Conservation (phyloP, 1,139 yeast genomes). For the Magnusiomyces magnusii region DNA sequence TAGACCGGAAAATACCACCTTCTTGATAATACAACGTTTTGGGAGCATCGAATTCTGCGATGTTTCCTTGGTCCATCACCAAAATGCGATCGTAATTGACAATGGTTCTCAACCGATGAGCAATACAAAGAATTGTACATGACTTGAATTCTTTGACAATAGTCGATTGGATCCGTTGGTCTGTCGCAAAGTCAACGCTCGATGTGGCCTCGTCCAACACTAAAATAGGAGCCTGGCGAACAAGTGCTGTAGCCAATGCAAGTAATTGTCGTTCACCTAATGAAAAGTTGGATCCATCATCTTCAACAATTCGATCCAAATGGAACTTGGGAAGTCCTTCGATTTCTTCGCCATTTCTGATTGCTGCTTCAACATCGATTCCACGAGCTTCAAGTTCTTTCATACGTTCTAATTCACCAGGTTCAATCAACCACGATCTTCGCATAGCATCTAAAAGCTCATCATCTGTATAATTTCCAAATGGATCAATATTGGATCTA, state of each 20-base stretch:
- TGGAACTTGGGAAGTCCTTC: constrained; percentile 45
- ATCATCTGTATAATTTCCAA: constrained; percentile 44
- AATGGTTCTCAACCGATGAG: constrained; percentile 68
- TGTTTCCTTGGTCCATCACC: constrained; percentile 57
- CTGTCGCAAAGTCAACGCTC: constrained; percentile 73
- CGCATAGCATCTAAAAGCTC: constrained; percentile 52
- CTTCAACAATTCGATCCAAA: constrained; percentile 58
- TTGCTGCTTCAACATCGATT: constrained; percentile 15
- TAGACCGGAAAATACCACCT: constrained; percentile 46
- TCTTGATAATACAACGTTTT: constrained; percentile 36
- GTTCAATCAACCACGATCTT: constrained; percentile 54
- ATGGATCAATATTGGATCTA: constrained; percentile 62
- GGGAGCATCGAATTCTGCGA: constrained; percentile 50
- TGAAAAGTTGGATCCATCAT: constrained; percentile 68
- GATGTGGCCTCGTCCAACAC: constrained; percentile 81
- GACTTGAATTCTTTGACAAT: constrained; percentile 52
- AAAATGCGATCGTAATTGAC: constrained; percentile 55
- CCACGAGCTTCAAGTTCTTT: constrained; percentile 19
- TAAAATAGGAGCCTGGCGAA: constrained; percentile 57
- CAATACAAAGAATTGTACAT: constrained; percentile 71
- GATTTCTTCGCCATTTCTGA: constrained; percentile 17
- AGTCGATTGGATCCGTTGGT: constrained; percentile 58
- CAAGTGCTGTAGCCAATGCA: constrained; percentile 70
- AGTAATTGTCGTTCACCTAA: constrained; percentile 71
- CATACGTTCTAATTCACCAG: constrained; percentile 32